Conservation (phyloP, 495 filamentous ascomycete genomes). For the Apiosordaria backusii region DNA sequence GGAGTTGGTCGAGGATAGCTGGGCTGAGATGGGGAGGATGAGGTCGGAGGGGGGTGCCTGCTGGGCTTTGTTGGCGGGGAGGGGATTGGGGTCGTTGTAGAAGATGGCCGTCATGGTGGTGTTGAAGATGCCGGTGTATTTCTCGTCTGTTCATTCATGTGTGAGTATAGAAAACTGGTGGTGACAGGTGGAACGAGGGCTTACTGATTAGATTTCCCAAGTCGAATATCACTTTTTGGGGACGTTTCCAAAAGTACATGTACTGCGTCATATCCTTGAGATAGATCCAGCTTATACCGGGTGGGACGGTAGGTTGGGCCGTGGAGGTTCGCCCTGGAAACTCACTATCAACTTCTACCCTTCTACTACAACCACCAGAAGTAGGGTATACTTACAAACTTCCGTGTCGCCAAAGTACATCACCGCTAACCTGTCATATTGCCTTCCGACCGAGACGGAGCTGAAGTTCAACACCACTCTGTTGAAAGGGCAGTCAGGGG, state of each 20-base stretch:
- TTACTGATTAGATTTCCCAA: conserved; percentile 65
- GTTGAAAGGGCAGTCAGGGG: conserved; percentile 71
- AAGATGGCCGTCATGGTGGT: conserved; percentile 77
- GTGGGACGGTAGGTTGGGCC: conserved; percentile 66
- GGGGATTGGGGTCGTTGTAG: conserved; percentile 45
- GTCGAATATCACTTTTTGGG: conserved; percentile 79
- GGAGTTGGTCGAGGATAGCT: conserved; percentile 46
- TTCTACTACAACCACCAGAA: neutral
- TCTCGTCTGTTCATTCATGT: conserved; percentile 43
- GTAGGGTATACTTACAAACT: conserved; percentile 50
- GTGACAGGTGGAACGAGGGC: neutral
- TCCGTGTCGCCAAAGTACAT: conserved; percentile 82
- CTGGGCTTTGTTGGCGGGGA: conserved; percentile 30
- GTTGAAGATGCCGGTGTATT: conserved; percentile 77
- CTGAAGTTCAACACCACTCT: conserved; percentile 79
- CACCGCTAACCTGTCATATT: conserved; percentile 75
- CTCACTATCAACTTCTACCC: neutral
- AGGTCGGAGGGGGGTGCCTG: conserved; percentile 53
- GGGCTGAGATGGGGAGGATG: conserved; percentile 75
- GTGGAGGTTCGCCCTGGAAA: conserved; percentile 67
- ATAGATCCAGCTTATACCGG: conserved; percentile 71
- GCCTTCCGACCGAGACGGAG: conserved; percentile 66
- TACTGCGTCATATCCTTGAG: conserved; percentile 81
- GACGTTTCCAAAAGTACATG: conserved; percentile 59
- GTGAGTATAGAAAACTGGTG: neutral